Evolutionary conservation across 306 rosid genomes (phyloP), one percentile per base, ranked within the genome.

Genomic region (Cicer chorassanicum): DNA sequence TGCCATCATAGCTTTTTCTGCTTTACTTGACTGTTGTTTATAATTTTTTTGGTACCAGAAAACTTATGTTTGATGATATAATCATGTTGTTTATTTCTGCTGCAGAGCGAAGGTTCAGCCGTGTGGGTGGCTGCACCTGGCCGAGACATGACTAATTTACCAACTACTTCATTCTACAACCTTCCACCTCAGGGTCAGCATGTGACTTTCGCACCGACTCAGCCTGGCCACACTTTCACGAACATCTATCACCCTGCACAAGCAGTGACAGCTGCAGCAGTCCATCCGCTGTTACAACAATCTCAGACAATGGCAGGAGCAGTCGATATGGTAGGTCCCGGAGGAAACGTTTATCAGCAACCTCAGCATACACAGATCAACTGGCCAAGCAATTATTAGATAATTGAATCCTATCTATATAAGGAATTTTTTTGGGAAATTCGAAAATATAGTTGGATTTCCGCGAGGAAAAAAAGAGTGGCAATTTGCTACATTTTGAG

Each of bases 51-150:
- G 40, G 54, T 62, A 15, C 24, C 38, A 9, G 21, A 39, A 66
- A 19, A 53, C 48, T 41, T 60, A 12, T 15, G 0, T 55, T 51
- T 62, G 67, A 73, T 77, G 48, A 80, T 68, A 80, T 68, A n/a
- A 44, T 43, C 24, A 60, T 48, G 50, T 71, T 56, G 9, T 68
- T 75, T 62, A 56, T 72, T 79, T 85, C 74, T 29, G 11, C 66
- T 64, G 77, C 87, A 94, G 99, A 94, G 89, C 1, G 97, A 94
- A 87, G 93, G 96, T 73, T 90, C 95, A 1, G 90, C 95, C 7
- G 91, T 94, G 70, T 94, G 99, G 99, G 83, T 92, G 79, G 90
- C 97, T 78, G 95, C 95, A 55, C 92, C 99, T 8, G 91, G 96
- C 79, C 89, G 99, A 65, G 99, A 94, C 59, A 80, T 94, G 9